Base-by-base conservation (phyloP, 225 moss, liverwort and hornwort species). In the Rhytidiadelphus loreus region DNA sequence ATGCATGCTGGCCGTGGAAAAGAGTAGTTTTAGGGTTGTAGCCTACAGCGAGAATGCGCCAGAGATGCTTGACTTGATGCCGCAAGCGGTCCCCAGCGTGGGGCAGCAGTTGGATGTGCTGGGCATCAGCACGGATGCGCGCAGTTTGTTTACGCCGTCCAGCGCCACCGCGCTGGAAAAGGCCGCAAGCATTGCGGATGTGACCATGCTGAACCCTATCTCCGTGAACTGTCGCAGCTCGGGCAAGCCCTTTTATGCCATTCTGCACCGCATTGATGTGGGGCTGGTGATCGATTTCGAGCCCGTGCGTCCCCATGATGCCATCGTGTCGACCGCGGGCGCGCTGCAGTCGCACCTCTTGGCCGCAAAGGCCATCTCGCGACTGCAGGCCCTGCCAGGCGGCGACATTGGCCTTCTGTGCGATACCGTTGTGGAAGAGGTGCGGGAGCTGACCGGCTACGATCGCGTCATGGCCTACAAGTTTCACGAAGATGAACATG, bases 381-480 rank as follows among this genome's bases (percentile, higher is more conserved):
- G 92, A 37, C 84, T 94, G 81, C 94, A 92, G 91, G 89, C 86
- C 8, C 90, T 94, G 48, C 90, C 92, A 19, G 94, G 94, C 19
- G 94, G 92, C 13, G 92, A 94, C 77, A 94, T 94, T 89, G 94
- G 94, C 78, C 78, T 92, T 29, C 88, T 94, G 12, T 94, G 94
- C n/a, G 94, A 94, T 61, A 92, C 88, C n/a, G 94, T 94, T 33
- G 94, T 94, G 81, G 92, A 94, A 62, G 94, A 94, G 62, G 94
- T 94, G 80, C 92, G 94, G 52, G 92, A 94, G 89, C 89, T 94
- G 48, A 92, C 90, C 19, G 94, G 94, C 41, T 94, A 94, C 55
- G 94, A 94, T 87, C 92, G 94, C n/a, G 94, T 94, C 64, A 94
- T 94, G 94, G 88, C 92, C 26, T 94, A 94, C 81, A 92, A 94